These are phyloP conservation scores for Naganishia vaughanmartiniae DNA, from an alignment of 768 basidiomycete species.

Conservation along the genomic window DNA sequence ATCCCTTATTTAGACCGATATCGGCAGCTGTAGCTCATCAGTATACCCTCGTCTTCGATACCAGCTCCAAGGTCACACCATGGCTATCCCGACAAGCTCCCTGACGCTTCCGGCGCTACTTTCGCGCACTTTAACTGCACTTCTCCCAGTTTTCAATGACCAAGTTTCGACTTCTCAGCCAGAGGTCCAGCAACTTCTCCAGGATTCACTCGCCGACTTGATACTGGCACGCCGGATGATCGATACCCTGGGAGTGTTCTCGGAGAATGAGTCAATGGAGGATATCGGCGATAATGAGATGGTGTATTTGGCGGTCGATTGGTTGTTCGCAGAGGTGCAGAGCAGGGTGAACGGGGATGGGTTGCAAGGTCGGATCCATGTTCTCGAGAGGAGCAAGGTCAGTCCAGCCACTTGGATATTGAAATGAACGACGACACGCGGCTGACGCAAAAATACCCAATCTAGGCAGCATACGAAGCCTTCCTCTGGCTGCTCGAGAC, in stretches of 20 bases:
- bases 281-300: slow-evolving; percentile 49
- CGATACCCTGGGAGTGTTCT: slow-evolving; percentile 49
- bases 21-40: not conserved
- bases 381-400: slow-evolving; percentile 44
- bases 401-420: slow-evolving; percentile 22
- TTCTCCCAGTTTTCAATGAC: slow-evolving; percentile 47
- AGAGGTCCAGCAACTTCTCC: slow-evolving; percentile 36
- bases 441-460: not conserved
- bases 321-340: slow-evolving; percentile 47
- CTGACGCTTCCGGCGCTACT: slow-evolving; percentile 47
- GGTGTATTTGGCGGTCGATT: slow-evolving; percentile 49
- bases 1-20: not conserved
- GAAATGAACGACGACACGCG: not conserved
- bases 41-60: not conserved
- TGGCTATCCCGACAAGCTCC: slow-evolving; percentile 16
- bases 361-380: slow-evolving; percentile 37
- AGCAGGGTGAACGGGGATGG: slow-evolving; percentile 42
- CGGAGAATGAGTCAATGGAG: slow-evolving; percentile 49
- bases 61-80: not conserved
- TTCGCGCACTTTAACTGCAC: slow-evolving; percentile 38
- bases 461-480: slow-evolving; percentile 39
- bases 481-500: slow-evolving; percentile 44
- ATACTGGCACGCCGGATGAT: slow-evolving; percentile 45
- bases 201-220: slow-evolving; percentile 38
- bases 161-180: slow-evolving; percentile 39